phyloP scores from a whole-genome alignment of 2,329 filamentous ascomycete genomes.

The Arthrobotrys sphaeroides region DNA sequence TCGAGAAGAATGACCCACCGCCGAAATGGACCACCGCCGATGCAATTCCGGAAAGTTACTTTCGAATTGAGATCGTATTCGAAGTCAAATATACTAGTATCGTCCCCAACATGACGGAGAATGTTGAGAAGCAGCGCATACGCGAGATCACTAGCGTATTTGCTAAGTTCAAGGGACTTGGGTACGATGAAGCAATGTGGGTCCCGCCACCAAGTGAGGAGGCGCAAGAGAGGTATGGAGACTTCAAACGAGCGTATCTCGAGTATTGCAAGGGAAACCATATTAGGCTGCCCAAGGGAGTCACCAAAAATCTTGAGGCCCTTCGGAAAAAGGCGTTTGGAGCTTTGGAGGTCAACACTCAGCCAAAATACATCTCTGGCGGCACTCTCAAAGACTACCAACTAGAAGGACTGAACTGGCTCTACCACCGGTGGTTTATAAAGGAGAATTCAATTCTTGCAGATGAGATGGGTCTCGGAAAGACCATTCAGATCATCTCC shows the following conservation, averaged over 20 bases:
- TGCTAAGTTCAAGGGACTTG: constrained; percentile 91
- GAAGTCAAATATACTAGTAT: constrained; percentile 75
- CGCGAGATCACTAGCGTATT: constrained; percentile 76
- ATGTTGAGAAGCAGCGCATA: constrained; percentile 75
- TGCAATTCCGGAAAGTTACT: constrained; percentile 85
- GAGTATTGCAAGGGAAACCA: constrained; percentile 85
- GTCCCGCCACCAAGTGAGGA: constrained; percentile 55
- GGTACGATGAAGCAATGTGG: constrained; percentile 75
- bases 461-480: constrained; percentile 97
- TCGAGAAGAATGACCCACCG: constrained; percentile 73
- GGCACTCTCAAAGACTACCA: constrained; percentile 94
- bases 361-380: constrained; percentile 77
- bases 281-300: constrained; percentile 70
- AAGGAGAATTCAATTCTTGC: constrained; percentile 88
- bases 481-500: constrained; percentile 77
- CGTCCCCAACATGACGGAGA: constrained; percentile 64
- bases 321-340: constrained; percentile 74
- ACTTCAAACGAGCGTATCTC: constrained; percentile 83
- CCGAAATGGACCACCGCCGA: constrained; percentile 77
- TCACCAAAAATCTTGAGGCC: constrained; percentile 74
- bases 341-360: constrained; percentile 72
- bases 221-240: constrained; percentile 71
- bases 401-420: constrained; percentile 78
- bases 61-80: constrained; percentile 89
- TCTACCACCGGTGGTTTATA: constrained; percentile 86